phyloP scores from a whole-genome alignment of 768 basidiomycete species.

The Punctularia strigosozonata region DNA sequence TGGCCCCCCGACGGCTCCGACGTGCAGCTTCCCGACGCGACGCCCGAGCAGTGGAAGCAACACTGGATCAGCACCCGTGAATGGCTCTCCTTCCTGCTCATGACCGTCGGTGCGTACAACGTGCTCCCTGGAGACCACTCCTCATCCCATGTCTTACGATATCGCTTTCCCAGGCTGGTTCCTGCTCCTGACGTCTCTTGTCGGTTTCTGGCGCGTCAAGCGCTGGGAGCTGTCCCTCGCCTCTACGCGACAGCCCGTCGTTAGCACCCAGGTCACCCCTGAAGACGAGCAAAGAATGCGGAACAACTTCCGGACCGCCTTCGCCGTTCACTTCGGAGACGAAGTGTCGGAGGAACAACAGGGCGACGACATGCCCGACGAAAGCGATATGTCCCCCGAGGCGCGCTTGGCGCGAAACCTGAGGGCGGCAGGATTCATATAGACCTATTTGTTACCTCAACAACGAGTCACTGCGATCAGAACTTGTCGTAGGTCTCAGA shows the following conservation, averaged over 20 bases:
- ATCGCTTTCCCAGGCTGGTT: conserved; percentile 59
- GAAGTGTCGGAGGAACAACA: conserved; percentile 16
- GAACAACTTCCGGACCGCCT: conserved; percentile 37
- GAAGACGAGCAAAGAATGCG: conserved; percentile 41
- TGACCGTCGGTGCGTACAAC: conserved; percentile 58
- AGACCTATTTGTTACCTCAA: conserved; percentile 2
- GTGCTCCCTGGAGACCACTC: no score
- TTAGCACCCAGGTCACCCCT: conserved; percentile 32
- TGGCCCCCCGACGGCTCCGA: no score
- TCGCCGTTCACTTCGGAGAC: conserved; percentile 31
- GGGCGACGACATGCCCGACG: conserved; percentile 2
- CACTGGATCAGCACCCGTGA: conserved; percentile 69
- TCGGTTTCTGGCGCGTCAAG: conserved; percentile 78
- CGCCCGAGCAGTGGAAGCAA: no score
- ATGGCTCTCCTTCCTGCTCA: conserved; percentile 86
- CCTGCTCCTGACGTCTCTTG: conserved; percentile 70
- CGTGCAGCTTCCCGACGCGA: no score
- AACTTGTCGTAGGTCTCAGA: no score
- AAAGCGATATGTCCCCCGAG: conserved; percentile 16
- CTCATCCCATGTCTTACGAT: no score
- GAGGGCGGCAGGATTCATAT: conserved; percentile 44
- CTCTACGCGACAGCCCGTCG: conserved; percentile 18
- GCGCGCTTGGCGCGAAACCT: conserved; percentile 36
- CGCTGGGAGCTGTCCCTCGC: conserved; percentile 73
- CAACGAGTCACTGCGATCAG: no score